A percentile compares a stretch with the other conserved stretches of the same genome.
Evolutionary conservation across 225 moss, liverwort and hornwort genomes (phyloP).

Genomic region (Asterella californica): DNA sequence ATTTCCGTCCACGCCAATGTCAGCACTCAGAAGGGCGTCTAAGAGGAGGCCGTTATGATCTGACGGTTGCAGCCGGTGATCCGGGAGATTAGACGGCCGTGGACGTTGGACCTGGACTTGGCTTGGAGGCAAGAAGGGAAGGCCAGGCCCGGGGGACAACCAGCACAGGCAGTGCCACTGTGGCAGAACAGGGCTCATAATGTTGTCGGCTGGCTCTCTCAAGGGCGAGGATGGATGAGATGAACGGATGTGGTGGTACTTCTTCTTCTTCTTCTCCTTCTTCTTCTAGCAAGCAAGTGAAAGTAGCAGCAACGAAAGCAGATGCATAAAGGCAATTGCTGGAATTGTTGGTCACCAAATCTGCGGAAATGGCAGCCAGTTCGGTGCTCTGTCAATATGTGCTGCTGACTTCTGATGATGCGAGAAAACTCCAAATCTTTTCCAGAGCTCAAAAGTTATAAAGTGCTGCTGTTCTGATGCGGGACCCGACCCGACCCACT

Average conservation of each 20-base stretch:
- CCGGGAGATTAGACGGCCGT: constrained; percentile 1
- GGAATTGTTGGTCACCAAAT: constrained; percentile 2
- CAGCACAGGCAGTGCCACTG: background rate
- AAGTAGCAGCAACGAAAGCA: background rate
- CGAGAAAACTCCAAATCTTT: constrained; percentile 5
- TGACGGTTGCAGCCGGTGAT: constrained; percentile 13
- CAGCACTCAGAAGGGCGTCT: background rate
- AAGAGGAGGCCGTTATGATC: constrained; percentile 14
- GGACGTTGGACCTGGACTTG: background rate
- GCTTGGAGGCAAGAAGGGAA: background rate
- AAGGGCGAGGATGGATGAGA: constrained; percentile 9
- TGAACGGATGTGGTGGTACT: no score
- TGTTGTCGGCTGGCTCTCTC: constrained; percentile 17
- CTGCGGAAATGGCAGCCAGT: background rate
- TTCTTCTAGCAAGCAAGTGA: background rate
- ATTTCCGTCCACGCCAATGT: background rate
- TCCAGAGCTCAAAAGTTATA: background rate
- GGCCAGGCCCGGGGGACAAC: background rate
- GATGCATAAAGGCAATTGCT: constrained; percentile 2
- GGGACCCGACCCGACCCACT: background rate
- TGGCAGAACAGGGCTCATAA: constrained; percentile 13
- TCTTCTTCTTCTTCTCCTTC: no score
- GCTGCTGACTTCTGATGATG: background rate
- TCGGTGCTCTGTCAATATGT: constrained; percentile 1
- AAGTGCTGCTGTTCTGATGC: constrained; percentile 5